Percentiles rank a stretch among this genome's conserved stretches.
These are phyloP conservation scores for Colletotrichum zoysiae DNA, from an alignment of 2,329 filamentous ascomycete species.

Conservation along the genomic window DNA sequence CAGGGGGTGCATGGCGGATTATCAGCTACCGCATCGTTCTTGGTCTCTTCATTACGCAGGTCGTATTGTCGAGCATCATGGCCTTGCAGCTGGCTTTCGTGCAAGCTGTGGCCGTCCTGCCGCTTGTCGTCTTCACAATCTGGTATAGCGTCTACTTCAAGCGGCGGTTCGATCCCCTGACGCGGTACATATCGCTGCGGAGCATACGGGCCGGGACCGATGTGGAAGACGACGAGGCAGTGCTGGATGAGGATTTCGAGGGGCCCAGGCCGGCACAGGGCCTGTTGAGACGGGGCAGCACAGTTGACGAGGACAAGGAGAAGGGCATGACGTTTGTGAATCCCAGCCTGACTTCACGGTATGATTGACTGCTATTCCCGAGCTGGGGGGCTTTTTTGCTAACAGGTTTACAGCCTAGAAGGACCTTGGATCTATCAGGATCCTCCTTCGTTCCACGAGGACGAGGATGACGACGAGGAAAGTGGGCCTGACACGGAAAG, in stretches of 20 bases:
- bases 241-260: conserved; percentile 54
- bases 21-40: conserved; percentile 93
- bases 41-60: conserved; percentile 88
- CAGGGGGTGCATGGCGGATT: conserved; percentile 94
- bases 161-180: conserved; percentile 86
- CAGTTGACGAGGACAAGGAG: conserved; percentile 79
- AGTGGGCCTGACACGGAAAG: conserved; percentile 23
- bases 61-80: conserved; percentile 90
- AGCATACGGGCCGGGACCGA: conserved; percentile 76
- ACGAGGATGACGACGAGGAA: conserved; percentile 30
- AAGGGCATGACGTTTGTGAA: conserved; percentile 80
- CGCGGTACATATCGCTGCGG: conserved; percentile 90
- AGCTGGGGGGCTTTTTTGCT: conserved; percentile 8
- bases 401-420: conserved; percentile 64
- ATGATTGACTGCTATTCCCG: conserved; percentile 49
- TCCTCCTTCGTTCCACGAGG: conserved; percentile 56
- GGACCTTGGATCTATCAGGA: conserved; percentile 77
- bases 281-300: conserved; percentile 68
- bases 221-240: conserved; percentile 50
- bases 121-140: conserved; percentile 82
- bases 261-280: conserved; percentile 54
- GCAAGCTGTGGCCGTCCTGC: conserved; percentile 78
- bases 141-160: conserved; percentile 92
- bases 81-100: conserved; percentile 80
- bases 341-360: conserved; percentile 78